A percentile compares a stretch with the other conserved stretches of the same genome.
Conservation (phyloP, 768 basidiomycete genomes). For the Epithele typhae region DNA sequence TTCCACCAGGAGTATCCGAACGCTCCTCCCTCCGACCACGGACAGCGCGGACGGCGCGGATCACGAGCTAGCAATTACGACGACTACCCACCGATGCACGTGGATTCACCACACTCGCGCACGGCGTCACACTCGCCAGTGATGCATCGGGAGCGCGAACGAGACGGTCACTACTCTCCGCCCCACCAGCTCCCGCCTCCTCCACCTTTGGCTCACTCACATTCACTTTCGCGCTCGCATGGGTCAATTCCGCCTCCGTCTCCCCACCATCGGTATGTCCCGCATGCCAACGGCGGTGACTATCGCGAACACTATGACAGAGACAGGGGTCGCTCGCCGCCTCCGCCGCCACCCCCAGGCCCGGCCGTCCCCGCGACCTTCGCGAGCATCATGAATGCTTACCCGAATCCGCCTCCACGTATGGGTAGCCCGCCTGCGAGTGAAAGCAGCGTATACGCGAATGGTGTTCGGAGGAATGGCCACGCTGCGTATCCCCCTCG, state of each 20-base stretch:
- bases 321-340: not conserved
- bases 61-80: constrained; percentile 20
- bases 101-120: constrained; percentile 16
- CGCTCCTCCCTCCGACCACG: constrained; percentile 5
- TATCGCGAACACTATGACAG: constrained; percentile 5
- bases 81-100: constrained; percentile 14
- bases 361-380: constrained; percentile 54
- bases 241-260: constrained; percentile 18
- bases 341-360: constrained; percentile 28
- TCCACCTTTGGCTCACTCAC: constrained; percentile 5
- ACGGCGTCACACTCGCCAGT: constrained; percentile 24
- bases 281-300: constrained; percentile 4
- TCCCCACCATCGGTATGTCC: constrained; percentile 25
- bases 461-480: constrained; percentile 16
- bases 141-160: constrained; percentile 23
- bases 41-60: constrained; percentile 14
- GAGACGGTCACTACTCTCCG: constrained; percentile 21
- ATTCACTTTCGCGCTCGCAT: constrained; percentile 8
- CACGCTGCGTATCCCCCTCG: constrained; percentile 4
- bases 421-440: constrained; percentile 22
- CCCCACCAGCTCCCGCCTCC: constrained; percentile 13
- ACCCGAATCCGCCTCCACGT: constrained; percentile 36
- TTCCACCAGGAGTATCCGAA: constrained; percentile 26
- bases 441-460: constrained; percentile 23
- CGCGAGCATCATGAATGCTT: constrained; percentile 72